phyloP scores from a whole-genome alignment of 768 basidiomycete genomes.

The Collybia mongolica region DNA sequence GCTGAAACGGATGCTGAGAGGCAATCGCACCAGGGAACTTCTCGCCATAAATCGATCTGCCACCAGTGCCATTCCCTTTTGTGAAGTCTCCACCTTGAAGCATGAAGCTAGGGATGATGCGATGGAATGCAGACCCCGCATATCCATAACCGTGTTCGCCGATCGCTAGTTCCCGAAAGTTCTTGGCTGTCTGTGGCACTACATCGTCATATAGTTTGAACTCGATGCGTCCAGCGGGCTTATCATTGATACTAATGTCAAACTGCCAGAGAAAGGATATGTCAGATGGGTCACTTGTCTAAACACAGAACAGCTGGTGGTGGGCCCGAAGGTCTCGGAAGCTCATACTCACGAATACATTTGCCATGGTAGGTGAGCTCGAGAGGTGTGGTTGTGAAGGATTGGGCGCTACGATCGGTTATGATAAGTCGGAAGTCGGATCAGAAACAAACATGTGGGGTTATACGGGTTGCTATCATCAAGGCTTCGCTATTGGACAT shows the following conservation, averaged over 20 bases:
- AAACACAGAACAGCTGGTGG: not conserved
- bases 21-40: constrained; percentile 63
- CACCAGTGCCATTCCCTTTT: constrained; percentile 67
- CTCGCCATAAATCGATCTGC: constrained; percentile 81
- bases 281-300: not conserved
- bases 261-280: constrained; percentile 39
- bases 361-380: constrained; percentile 22
- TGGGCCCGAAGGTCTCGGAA: not conserved
- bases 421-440: constrained; percentile 4
- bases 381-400: no score
- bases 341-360: constrained; percentile 27
- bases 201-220: constrained; percentile 82
- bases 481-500: no score
- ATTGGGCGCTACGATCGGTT: no score
- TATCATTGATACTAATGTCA: constrained; percentile 57
- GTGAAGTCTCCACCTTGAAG: constrained; percentile 88
- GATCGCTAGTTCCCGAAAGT: constrained; percentile 79
- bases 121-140: constrained; percentile 64
- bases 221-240: constrained; percentile 65
- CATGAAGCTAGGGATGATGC: constrained; percentile 77
- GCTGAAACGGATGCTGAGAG: no score
- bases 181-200: constrained; percentile 77
- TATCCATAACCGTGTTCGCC: constrained; percentile 72
- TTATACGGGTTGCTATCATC: no score
- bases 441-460: not conserved